A percentile compares a stretch with the other conserved stretches of the same genome.
Evolutionary conservation across 768 basidiomycete genomes (phyloP).

Genomic region (Leucocoprinus birnbaumii): DNA sequence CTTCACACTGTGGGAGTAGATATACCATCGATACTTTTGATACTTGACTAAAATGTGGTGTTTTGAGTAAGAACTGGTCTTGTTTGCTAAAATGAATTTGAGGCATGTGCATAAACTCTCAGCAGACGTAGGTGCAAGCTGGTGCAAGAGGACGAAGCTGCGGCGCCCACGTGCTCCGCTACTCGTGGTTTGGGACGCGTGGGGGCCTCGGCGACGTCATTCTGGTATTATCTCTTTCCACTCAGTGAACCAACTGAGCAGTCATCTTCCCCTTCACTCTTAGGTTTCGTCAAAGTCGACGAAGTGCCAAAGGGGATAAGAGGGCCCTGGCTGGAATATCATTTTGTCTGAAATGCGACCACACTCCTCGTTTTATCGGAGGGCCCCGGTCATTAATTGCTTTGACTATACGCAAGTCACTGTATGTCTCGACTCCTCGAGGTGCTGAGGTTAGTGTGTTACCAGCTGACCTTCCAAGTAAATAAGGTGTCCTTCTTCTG

Average conservation of each 20-base stretch:
- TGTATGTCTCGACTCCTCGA: not conserved
- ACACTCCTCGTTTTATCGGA: too few relatives aligned
- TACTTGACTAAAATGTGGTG: not conserved
- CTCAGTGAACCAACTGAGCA: too few relatives aligned
- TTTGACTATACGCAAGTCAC: too few relatives aligned
- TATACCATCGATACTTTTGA: not conserved
- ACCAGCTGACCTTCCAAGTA: slow-evolving; percentile 7
- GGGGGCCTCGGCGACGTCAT: too few relatives aligned
- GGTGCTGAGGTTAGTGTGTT: not conserved
- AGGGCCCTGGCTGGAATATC: too few relatives aligned
- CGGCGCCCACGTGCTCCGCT: not conserved
- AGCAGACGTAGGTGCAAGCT: too few relatives aligned
- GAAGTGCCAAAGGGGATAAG: too few relatives aligned
- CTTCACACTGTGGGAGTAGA: slow-evolving; percentile 6
- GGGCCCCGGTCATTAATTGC: too few relatives aligned
- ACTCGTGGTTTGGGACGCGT: not conserved
- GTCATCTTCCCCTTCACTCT: too few relatives aligned
- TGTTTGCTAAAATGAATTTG: not conserved
- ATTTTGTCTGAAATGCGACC: too few relatives aligned
- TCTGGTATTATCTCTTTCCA: too few relatives aligned
- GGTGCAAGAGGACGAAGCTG: not conserved
- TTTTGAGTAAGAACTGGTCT: not conserved
- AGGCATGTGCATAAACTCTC: not conserved
- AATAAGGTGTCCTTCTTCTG: not conserved
- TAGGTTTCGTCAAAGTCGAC: too few relatives aligned